A percentile compares a stretch with the other conserved stretches of the same genome.
Evolutionary conservation across 2,329 filamentous ascomycete species (phyloP).

Genomic region (Neobulgaria alba): DNA sequence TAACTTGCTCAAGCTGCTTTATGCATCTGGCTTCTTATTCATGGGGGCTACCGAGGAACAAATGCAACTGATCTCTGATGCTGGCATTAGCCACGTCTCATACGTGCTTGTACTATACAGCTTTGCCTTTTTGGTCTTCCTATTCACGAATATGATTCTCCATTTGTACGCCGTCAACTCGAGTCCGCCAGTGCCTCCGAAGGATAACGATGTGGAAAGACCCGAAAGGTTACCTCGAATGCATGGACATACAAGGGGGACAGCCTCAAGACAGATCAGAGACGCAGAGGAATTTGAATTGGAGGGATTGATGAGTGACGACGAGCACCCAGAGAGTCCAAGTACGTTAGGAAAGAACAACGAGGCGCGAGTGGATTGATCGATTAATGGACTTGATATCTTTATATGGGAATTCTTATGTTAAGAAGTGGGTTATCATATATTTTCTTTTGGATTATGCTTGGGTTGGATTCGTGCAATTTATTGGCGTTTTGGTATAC

Average conservation of each 20-base stretch:
- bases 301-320: conserved; percentile 81
- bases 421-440: too few species aligned
- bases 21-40: conserved; percentile 89
- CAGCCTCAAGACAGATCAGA: conserved; percentile 50
- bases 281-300: conserved; percentile 93
- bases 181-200: conserved; percentile 31
- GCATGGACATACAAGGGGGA: conserved; percentile 32
- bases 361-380: conserved; percentile 19
- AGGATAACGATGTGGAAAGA: conserved; percentile 20
- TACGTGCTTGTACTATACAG: conserved; percentile 91
- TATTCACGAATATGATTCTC: conserved; percentile 82
- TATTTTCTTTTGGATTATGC: too few species aligned
- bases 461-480: too few species aligned
- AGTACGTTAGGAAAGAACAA: conserved; percentile 41
- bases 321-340: conserved; percentile 56
- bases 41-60: conserved; percentile 98
- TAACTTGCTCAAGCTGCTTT: conserved; percentile 56
- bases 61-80: conserved; percentile 67
- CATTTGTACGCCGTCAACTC: conserved; percentile 64
- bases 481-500: too few species aligned
- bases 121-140: conserved; percentile 80
- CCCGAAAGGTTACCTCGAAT: conserved; percentile 18
- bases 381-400: background rate
- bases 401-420: too few species aligned
- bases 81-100: conserved; percentile 76